Evolutionary conservation across 1,139 yeast species (phyloP).

Genomic region (Sugiyamaella xylanicola): DNA sequence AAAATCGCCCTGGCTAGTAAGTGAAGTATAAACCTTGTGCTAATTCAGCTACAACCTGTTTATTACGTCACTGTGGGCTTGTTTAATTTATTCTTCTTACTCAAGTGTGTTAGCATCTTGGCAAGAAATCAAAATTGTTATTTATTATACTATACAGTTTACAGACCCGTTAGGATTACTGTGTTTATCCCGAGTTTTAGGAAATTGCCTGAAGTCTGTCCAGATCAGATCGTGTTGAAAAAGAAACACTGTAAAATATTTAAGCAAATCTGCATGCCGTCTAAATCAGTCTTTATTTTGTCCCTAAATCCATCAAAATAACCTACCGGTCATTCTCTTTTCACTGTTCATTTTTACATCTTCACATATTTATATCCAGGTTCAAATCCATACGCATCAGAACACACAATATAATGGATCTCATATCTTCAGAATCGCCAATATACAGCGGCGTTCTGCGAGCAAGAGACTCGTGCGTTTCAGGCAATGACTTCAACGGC

Average conservation of each 20-base stretch:
- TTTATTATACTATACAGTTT: not conserved
- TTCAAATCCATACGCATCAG: not conserved
- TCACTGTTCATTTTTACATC: no score
- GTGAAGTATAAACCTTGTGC: not conserved
- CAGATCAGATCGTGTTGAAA: not conserved
- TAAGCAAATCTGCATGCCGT: not conserved
- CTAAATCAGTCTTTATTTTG: not conserved
- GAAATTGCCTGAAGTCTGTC: no score
- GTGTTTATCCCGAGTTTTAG: no score
- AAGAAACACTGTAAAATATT: not conserved
- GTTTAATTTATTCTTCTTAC: not conserved
- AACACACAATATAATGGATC: not conserved
- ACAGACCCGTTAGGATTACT: not conserved
- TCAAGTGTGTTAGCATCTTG: not conserved
- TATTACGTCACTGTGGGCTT: not conserved
- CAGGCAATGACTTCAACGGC: constrained; percentile 49
- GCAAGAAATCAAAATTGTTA: not conserved
- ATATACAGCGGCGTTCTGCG: not conserved
- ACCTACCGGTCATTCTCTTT: not conserved
- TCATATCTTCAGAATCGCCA: not conserved
- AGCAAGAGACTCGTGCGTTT: constrained; percentile 24
- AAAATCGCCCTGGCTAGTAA: not conserved
- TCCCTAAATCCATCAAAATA: not conserved
- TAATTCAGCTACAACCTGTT: not conserved
- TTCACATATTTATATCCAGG: no score